Evolutionary conservation across 2,329 filamentous ascomycete species (phyloP), one percentile per base, ranked within the genome.

Genomic region (Biscogniauxia mediterranea): DNA sequence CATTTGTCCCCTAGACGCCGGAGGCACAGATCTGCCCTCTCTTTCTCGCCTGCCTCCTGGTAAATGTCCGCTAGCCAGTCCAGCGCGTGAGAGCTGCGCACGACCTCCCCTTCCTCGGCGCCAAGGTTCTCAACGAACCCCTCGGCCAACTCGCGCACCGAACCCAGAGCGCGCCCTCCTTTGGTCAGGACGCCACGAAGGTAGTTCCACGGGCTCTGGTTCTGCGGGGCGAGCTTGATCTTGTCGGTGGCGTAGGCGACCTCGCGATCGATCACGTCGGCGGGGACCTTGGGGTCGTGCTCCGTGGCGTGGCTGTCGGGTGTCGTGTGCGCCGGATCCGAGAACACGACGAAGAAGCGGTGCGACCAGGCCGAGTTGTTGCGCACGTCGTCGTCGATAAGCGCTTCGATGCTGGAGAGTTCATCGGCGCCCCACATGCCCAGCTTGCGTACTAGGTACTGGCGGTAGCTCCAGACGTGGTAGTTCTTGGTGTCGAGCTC

Each of bases 311-410:
- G 78, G 7, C 75, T 74, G n/a, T 73, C 79, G 3, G 77, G 70
- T 0, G 83, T 86, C 13, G 79, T 78, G 23, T 78, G 69, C 1
- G 68, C 79, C 20, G 82, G 89, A 80, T 83, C 80, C 74, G 85
- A 84, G 67, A 97, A 96, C 19, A 94, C 87, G n/a, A 98, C 75
- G 75, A 94, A 97, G 82, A 95, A 98, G 56, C 95, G 89, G 80
- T 99, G 94, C 67, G 94, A 96, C 95, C 95, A 99, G 17, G 94
- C 95, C 52, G 91, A 95, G 76, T 99, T 99, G 79, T 99, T 99
- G 71, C 93, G 85, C 62, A 98, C 87, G 76, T 99, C 95, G 38
- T 86, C 80, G 60, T 86, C 81, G 61, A 99, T 84, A 75, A 97
- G 84, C 49, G 78, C 77, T 72, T 95, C 89, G 38, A 92, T 86